phyloP scores from a whole-genome alignment of 2,329 filamentous ascomycete species.

The Fusarium annulatum region DNA sequence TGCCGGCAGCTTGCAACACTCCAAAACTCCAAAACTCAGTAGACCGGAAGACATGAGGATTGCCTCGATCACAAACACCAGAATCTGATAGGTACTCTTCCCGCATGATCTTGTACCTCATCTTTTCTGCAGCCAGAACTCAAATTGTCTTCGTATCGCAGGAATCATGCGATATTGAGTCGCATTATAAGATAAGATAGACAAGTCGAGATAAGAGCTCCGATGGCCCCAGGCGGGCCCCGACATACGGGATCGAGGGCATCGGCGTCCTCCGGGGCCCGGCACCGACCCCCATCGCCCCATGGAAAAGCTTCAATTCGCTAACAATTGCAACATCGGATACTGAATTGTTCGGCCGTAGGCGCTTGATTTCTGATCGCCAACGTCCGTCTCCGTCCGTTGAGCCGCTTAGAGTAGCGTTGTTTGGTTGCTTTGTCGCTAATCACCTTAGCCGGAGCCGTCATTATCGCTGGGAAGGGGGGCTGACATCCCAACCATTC shows the following conservation, averaged over 20 bases:
- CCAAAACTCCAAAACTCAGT: background rate
- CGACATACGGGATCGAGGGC: conserved; percentile 35
- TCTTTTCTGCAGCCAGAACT: background rate
- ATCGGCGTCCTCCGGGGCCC: conserved; percentile 45
- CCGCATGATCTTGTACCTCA: background rate
- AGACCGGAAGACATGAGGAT: background rate
- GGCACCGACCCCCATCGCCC: conserved; percentile 40
- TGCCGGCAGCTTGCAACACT: background rate
- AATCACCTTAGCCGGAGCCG: conserved; percentile 7
- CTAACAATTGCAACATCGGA: conserved; percentile 21
- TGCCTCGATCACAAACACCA: background rate
- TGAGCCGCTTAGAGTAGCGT: conserved; percentile 26
- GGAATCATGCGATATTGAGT: conserved; percentile 34
- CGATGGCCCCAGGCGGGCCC: conserved; percentile 34
- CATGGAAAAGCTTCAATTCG: conserved; percentile 37
- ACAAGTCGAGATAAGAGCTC: conserved; percentile 26
- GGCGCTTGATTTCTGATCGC: conserved; percentile 39
- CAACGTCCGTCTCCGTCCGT: conserved; percentile 41
- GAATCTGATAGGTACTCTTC: background rate
- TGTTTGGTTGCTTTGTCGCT: background rate
- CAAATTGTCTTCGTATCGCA: conserved; percentile 1
- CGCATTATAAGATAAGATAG: conserved; percentile 27
- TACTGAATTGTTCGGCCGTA: conserved; percentile 31
- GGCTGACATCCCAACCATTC: conserved; percentile 34
- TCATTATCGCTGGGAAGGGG: conserved; percentile 18